Evolutionary conservation across 1,284 basidiomycete genomes (phyloP).

Genomic region (Cystobasidiaceae sp.): DNA sequence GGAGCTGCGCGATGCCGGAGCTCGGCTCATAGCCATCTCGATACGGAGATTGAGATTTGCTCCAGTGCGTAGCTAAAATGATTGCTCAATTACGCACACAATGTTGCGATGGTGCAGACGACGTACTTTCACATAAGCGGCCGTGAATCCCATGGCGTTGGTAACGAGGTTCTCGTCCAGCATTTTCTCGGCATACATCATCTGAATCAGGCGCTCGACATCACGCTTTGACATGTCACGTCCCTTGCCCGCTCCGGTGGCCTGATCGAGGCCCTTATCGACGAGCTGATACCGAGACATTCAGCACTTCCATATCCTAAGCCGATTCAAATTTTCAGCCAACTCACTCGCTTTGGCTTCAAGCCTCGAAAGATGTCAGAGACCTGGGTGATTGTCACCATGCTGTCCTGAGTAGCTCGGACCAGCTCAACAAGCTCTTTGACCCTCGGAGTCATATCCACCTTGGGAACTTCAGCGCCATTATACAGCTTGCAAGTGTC

Average conservation of each 20-base stretch:
- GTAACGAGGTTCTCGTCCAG: neutral
- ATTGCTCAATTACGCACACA: too few relatives aligned
- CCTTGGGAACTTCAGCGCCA: constrained; percentile 53
- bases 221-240: constrained; percentile 47
- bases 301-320: neutral
- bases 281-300: constrained; percentile 45
- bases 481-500: constrained; percentile 59
- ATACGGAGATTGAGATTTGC: neutral
- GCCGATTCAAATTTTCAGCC: neutral
- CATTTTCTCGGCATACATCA: constrained; percentile 32
- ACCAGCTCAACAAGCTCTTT: constrained; percentile 49
- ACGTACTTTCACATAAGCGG: neutral
- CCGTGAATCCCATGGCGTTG: constrained; percentile 1
- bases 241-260: constrained; percentile 57
- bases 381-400: constrained; percentile 49
- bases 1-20: too few relatives aligned
- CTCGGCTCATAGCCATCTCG: too few relatives aligned
- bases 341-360: constrained; percentile 49
- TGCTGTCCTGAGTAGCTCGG: constrained; percentile 45
- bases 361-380: constrained; percentile 62
- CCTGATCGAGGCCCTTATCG: constrained; percentile 53
- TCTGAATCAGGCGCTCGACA: constrained; percentile 31
- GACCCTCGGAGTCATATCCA: constrained; percentile 56
- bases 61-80: neutral
- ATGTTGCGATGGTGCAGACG: too few relatives aligned